Evolutionary conservation across 192 early-diverging fungal genomes (phyloP), one percentile per base, ranked within the genome.

Genomic region (Podila verticillata): DNA sequence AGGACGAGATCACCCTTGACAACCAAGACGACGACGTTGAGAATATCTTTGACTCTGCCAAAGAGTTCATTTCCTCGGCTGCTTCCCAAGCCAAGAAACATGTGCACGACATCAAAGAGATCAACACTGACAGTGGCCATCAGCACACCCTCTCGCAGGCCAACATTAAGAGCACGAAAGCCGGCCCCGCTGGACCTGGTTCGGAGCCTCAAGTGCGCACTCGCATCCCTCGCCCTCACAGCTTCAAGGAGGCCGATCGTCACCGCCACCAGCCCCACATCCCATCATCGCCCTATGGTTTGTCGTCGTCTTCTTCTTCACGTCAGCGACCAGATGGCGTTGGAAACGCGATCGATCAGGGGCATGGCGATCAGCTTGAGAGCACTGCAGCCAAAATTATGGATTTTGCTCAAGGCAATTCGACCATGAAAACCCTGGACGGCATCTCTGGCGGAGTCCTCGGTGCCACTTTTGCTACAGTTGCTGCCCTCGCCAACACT

Each of bases 221-320:
- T 20, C 58, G 73, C 4, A 44, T 65, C 22, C 71, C 71, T 13
- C 56, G 57, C 8, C 17, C 71, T 3, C 57, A 75, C 51, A 56
- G 54, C 17, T 30, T 58, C 66, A 75, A 75, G 24, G 73, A 63
- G 4, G 61, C 61, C 6, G 73, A 68, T 34, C 73, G 66, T 6
- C 65, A 75, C 67, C 73, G 73, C 48, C 73, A 75, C 29, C 73
- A 68, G n/a, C 66, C 73, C 22, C 73, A 75, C 36, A 39, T 49
- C 19, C 56, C 60, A 7, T 58, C n/a, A 5, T 48, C n/a, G 8
- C 24, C 35, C 15, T 34, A 22, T 3, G 5, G 35, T 1, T 34
- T n/a, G 15, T 34, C 20, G 26, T 24, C 28, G 24, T 34, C 54
- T 0, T 36, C 56, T 1, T 19, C 39, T 17, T 54, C 51, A 22